phyloP scores from a whole-genome alignment of 805 yeast species.

The Ogataea ganodermae region DNA sequence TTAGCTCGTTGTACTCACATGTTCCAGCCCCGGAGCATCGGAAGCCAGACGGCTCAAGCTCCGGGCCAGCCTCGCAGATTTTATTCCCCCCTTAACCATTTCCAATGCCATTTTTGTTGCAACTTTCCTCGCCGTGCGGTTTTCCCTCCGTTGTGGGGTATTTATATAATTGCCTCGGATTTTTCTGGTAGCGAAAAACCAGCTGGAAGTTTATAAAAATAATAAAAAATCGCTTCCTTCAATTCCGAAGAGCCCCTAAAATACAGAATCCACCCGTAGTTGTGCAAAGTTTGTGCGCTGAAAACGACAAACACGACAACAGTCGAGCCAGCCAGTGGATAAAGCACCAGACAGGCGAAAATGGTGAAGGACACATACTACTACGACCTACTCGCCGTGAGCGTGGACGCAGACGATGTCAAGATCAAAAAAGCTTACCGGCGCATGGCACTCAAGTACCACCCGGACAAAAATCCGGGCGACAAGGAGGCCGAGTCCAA shows the following conservation, averaged over 20 bases:
- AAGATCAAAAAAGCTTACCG: constrained; percentile 81
- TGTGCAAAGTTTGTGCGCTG: background rate
- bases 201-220: no score
- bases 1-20: background rate
- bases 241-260: constrained; percentile 6
- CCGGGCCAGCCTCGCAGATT: no score
- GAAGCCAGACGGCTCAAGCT: background rate
- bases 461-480: constrained; percentile 80
- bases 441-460: constrained; percentile 71
- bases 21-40: background rate
- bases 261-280: background rate
- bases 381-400: constrained; percentile 65
- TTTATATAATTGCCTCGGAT: background rate
- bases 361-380: constrained; percentile 80
- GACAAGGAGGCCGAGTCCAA: constrained; percentile 75
- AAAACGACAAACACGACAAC: background rate
- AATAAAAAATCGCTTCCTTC: constrained; percentile 6
- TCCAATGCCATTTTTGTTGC: no score
- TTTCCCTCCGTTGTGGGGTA: background rate
- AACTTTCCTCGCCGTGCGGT: no score
- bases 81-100: no score
- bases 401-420: constrained; percentile 56
- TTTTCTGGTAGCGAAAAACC: background rate
- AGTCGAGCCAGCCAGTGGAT: background rate
- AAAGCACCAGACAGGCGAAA: background rate